Evolutionary conservation across 495 filamentous ascomycete genomes (phyloP), one percentile per base, ranked within the genome.

Genomic region (Mytilinidion resinicola): DNA sequence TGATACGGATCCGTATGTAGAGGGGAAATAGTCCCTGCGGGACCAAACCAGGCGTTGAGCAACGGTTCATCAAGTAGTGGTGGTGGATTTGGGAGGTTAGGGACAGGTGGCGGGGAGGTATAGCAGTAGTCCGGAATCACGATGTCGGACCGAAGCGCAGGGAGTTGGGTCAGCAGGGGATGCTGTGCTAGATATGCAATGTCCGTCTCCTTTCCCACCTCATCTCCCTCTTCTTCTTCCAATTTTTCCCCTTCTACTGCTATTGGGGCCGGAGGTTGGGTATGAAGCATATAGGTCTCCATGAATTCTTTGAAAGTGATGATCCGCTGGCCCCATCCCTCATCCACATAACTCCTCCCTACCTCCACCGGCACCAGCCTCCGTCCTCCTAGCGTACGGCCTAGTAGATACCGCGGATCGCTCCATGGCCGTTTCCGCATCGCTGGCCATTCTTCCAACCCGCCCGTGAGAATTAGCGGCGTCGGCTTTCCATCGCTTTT

Each of bases 1-100:
- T 96, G 87, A 67, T 96, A 91, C 1, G 90, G 89, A 67, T 98
- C 93, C 19, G 89, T 92, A 69, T 98, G 93, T 17, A 96, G 72
- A 5, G 95, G 93, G 0, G 89, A 95, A 41, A 96, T 90, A 1
- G 93, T 97, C 46, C 84, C 85, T 0, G 82, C 73, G 0, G 93
- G 93, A 0, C 93, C 93, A 53, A 97, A 86, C 93, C 93, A 98
- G 4, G 88, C 90, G 69, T 98, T 96, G 21, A 75, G 55, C 6
- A 71, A 36, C 1, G 71, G 70, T 25, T 66, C 66, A 11, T 69
- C 62, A 36, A 72, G 63, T 25, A 59, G 57, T 3, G 54, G 12
- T n/a, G 79, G 70, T 0, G 77, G 75, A 39, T 76, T 71, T 12
- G 52, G 62, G 8, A 73, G 68, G 20, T 50, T 41, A 8, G 52